Percentiles rank a stretch among this genome's conserved stretches.
phyloP scores from a whole-genome alignment of 2,329 filamentous ascomycete species.

The Calonectria hongkongensis region DNA sequence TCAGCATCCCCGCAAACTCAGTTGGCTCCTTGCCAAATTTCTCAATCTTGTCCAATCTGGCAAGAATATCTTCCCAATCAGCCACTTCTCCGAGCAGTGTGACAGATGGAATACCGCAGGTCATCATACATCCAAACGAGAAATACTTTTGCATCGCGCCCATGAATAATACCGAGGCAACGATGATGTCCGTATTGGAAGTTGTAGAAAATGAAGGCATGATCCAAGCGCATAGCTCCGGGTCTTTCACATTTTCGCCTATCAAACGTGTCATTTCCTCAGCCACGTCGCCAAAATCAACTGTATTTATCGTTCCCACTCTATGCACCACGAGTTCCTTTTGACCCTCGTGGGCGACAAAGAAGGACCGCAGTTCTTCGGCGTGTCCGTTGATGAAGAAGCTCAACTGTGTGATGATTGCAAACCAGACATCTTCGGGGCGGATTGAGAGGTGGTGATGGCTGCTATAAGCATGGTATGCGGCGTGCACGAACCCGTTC shows the following conservation, averaged over 20 bases:
- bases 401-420: constrained; percentile 69
- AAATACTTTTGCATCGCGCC: constrained; percentile 70
- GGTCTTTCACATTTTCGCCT: constrained; percentile 63
- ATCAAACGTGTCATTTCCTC: constrained; percentile 64
- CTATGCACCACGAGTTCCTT: constrained; percentile 39
- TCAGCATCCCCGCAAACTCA: constrained; percentile 53
- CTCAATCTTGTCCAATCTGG: no score
- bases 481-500: constrained; percentile 63
- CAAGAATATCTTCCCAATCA: no score
- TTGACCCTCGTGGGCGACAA: constrained; percentile 64
- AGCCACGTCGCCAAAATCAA: constrained; percentile 51
- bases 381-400: constrained; percentile 67
- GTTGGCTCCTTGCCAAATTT: no score
- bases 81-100: no score
- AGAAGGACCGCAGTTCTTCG: constrained; percentile 63
- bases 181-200: constrained; percentile 63
- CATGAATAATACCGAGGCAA: constrained; percentile 70
- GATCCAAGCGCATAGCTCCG: constrained; percentile 67
- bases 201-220: constrained; percentile 72
- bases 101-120: no score
- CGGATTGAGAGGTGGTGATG: constrained; percentile 68
- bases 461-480: constrained; percentile 62
- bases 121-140: constrained; percentile 1
- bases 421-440: constrained; percentile 73
- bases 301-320: constrained; percentile 2